These are phyloP conservation scores for Bryoerythrophyllum caledonicum DNA, from an alignment of 225 moss, liverwort and hornwort species.

Conservation along the genomic window DNA sequence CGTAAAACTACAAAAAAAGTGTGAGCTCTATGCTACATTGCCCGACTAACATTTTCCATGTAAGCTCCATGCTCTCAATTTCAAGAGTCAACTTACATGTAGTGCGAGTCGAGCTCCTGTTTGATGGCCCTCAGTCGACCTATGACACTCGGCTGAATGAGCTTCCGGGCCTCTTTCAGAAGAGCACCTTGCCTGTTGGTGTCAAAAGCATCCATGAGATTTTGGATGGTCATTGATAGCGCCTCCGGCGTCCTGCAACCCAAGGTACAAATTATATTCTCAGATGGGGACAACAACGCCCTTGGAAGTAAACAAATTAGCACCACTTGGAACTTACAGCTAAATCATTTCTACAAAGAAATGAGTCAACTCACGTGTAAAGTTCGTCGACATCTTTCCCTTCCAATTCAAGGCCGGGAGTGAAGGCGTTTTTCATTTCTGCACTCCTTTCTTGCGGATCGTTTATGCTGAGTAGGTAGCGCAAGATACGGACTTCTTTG, in stretches of 20 bases:
- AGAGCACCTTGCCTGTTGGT: slow-evolving; percentile 73
- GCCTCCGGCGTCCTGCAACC: slow-evolving; percentile 72
- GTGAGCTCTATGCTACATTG: too few species aligned
- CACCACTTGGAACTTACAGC: not conserved
- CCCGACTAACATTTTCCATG: too few species aligned
- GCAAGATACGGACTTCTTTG: slow-evolving; percentile 87
- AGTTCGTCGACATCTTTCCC: slow-evolving; percentile 75
- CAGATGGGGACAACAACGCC: slow-evolving; percentile 10
- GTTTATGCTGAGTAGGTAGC: slow-evolving; percentile 72
- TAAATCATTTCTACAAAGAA: not conserved
- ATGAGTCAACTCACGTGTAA: slow-evolving; percentile 61
- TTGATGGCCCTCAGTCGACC: slow-evolving; percentile 59
- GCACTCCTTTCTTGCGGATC: slow-evolving; percentile 70
- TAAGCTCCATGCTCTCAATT: too few species aligned
- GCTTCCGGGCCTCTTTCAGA: slow-evolving; percentile 77
- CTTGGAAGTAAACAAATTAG: too few species aligned
- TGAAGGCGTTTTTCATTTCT: slow-evolving; percentile 78
- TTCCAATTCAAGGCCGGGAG: slow-evolving; percentile 92
- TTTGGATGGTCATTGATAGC: slow-evolving; percentile 62
- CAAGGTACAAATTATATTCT: slow-evolving; percentile 1
- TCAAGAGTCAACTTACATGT: slow-evolving; percentile 44
- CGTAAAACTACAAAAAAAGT: too few species aligned
- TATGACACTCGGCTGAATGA: slow-evolving; percentile 82
- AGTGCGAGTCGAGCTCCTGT: slow-evolving; percentile 61
- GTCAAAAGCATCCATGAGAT: slow-evolving; percentile 76